phyloP scores from a whole-genome alignment of 306 rosid species.

The Begonia fuchsioides region DNA sequence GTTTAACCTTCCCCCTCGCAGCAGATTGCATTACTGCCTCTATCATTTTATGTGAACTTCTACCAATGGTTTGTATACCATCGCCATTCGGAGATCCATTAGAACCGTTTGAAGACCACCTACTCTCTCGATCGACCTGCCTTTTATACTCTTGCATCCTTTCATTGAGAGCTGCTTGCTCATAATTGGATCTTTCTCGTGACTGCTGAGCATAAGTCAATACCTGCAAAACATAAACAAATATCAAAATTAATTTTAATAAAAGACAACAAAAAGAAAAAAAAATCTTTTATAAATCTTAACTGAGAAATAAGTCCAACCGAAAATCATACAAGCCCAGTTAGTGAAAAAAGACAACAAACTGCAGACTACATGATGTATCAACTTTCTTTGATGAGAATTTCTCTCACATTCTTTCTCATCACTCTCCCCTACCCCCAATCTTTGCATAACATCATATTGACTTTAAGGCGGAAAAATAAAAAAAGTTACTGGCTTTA shows the following conservation, averaged over 20 bases:
- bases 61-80: conserved; percentile 97
- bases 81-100: conserved; percentile 97
- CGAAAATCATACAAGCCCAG: too few relatives aligned
- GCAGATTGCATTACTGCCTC: conserved; percentile 99
- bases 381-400: too few relatives aligned
- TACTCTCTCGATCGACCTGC: conserved; percentile 95
- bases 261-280: not conserved
- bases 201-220: conserved; percentile 98
- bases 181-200: conserved; percentile 95
- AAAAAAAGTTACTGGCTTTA: too few relatives aligned
- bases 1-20: conserved; percentile 91
- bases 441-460: too few relatives aligned
- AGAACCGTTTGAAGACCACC: conserved; percentile 86
- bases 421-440: too few relatives aligned
- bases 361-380: too few relatives aligned
- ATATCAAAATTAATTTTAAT: conserved; percentile 6
- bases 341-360: too few relatives aligned
- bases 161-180: conserved; percentile 96
- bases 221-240: conserved; percentile 43
- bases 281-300: too few relatives aligned
- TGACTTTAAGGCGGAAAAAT: too few relatives aligned
- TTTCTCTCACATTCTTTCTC: too few relatives aligned
- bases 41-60: conserved; percentile 99
- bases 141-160: conserved; percentile 96
- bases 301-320: too few relatives aligned